Percentiles rank a stretch among this genome's conserved stretches.
phyloP scores from a whole-genome alignment of 805 yeast species.

The Ascoidea tarda region DNA sequence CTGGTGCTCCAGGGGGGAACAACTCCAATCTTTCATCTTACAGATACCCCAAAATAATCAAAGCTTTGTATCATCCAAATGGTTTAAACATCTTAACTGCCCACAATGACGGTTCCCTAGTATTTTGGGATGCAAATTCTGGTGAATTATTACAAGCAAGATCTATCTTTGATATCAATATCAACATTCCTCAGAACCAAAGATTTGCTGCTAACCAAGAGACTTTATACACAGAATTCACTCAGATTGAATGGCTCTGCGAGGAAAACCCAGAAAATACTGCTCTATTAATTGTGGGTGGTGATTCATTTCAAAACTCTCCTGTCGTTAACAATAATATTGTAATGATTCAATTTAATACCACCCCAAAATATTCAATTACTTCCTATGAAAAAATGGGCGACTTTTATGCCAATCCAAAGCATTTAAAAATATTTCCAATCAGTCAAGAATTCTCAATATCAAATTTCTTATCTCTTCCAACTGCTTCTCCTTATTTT shows the following conservation, averaged over 20 bases:
- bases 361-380: slow-evolving; percentile 62
- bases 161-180: slow-evolving; percentile 46
- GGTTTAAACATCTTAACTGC: slow-evolving; percentile 73
- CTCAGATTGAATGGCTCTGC: slow-evolving; percentile 63
- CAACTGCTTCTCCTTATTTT: slow-evolving; percentile 60
- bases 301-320: slow-evolving; percentile 29
- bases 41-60: slow-evolving; percentile 26
- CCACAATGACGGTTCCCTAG: slow-evolving; percentile 74
- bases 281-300: slow-evolving; percentile 56
- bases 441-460: slow-evolving; percentile 31
- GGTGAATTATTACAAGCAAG: slow-evolving; percentile 70
- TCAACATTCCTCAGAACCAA: slow-evolving; percentile 34
- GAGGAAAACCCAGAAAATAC: slow-evolving; percentile 72
- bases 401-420: slow-evolving; percentile 51
- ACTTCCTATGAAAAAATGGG: slow-evolving; percentile 81
- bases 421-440: slow-evolving; percentile 40
- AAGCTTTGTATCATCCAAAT: slow-evolving; percentile 82
- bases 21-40: slow-evolving; percentile 16
- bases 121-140: slow-evolving; percentile 83
- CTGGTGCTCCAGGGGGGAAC: slow-evolving; percentile 65
- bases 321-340: slow-evolving; percentile 29
- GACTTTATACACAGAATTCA: slow-evolving; percentile 25
- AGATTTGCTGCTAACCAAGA: slow-evolving; percentile 12
- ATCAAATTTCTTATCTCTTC: slow-evolving; percentile 36
- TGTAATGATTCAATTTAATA: slow-evolving; percentile 60